phyloP scores from a whole-genome alignment of 2,329 filamentous ascomycete genomes.

The Beauveria pseudobassiana region DNA sequence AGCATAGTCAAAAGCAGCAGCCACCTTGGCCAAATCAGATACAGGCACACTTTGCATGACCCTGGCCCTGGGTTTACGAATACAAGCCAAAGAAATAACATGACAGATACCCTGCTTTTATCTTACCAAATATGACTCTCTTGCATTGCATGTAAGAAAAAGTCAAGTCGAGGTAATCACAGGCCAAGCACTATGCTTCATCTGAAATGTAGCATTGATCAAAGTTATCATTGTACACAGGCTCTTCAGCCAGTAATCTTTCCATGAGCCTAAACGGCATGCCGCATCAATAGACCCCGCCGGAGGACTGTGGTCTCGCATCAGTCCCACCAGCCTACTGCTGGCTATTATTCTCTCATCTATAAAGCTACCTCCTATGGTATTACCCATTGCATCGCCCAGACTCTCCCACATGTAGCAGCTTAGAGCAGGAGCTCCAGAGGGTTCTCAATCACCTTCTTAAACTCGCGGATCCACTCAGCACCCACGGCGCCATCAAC shows the following conservation, averaged over 20 bases:
- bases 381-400: conserved; percentile 8
- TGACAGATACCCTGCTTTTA: background rate
- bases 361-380: conserved; percentile 11
- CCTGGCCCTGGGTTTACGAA: too few species aligned
- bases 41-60: too few species aligned
- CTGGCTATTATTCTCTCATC: conserved; percentile 9
- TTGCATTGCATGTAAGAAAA: background rate
- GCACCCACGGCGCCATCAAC: conserved; percentile 93
- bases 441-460: conserved; percentile 97
- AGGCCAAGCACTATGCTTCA: conserved; percentile 22
- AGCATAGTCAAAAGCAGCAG: too few species aligned
- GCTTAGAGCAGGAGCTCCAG: conserved; percentile 82
- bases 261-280: background rate
- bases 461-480: conserved; percentile 94
- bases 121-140: too few species aligned
- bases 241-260: conserved; percentile 23
- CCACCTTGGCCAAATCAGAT: too few species aligned
- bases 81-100: background rate
- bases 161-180: conserved; percentile 19
- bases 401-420: background rate
- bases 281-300: background rate
- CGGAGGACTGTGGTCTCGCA: background rate
- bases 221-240: conserved; percentile 35
- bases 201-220: conserved; percentile 31
- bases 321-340: conserved; percentile 9